A percentile compares a stretch with the other conserved stretches of the same genome.
These are phyloP conservation scores for Ogataea philodendri DNA, from an alignment of 805 yeast genomes.

Conservation along the genomic window DNA sequence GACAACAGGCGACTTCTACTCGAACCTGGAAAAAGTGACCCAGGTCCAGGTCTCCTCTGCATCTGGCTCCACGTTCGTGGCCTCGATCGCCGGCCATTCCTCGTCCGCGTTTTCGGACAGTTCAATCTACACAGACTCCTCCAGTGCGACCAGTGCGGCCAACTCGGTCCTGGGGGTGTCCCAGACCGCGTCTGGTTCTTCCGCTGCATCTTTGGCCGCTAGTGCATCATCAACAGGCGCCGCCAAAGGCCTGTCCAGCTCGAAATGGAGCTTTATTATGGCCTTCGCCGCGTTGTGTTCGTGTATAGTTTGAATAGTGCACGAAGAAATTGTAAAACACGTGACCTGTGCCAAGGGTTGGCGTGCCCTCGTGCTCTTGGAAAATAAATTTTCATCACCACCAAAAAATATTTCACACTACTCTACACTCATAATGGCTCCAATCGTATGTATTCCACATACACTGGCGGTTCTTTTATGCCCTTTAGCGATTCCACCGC, in stretches of 20 bases:
- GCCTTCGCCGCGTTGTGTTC: constrained; percentile 2
- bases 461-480: constrained; percentile 17
- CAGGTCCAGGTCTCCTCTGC: constrained; percentile 17
- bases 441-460: constrained; percentile 34
- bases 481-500: constrained; percentile 32
- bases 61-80: constrained; percentile 7
- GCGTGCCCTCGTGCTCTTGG: constrained; percentile 1
- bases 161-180: constrained; percentile 10
- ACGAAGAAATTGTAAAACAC: not conserved
- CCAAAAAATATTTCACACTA: constrained; percentile 6
- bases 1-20: constrained; percentile 20
- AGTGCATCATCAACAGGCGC: constrained; percentile 1
- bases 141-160: constrained; percentile 3
- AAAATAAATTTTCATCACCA: no score
- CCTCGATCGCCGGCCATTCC: no score
- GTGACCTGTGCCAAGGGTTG: constrained; percentile 13
- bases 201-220: not conserved
- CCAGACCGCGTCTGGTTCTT: not conserved
- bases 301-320: constrained; percentile 2
- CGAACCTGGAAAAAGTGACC: constrained; percentile 22
- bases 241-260: constrained; percentile 1
- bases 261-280: constrained; percentile 8
- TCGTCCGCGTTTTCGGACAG: constrained; percentile 7
- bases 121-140: constrained; percentile 1
- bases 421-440: constrained; percentile 31